These are phyloP conservation scores for Pichia sp. DNA, from an alignment of 1,139 yeast genomes.

Conservation along the genomic window DNA sequence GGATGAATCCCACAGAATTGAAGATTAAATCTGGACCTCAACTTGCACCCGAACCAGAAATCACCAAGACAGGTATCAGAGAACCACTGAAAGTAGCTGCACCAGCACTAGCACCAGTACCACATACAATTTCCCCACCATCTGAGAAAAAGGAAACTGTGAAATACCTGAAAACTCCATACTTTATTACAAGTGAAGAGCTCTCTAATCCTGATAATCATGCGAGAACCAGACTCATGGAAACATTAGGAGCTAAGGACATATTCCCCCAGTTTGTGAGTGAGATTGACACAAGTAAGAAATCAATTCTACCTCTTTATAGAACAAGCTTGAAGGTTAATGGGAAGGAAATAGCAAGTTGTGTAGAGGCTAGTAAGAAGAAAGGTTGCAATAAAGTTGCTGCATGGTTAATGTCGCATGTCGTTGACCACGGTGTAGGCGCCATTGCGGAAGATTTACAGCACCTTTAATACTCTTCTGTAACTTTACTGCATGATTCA, in stretches of 20 bases:
- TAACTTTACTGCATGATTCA: neutral
- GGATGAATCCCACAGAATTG: too few relatives aligned
- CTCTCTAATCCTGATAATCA: conserved; percentile 2
- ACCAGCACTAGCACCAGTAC: too few relatives aligned
- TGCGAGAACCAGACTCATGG: conserved; percentile 7
- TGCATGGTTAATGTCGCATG: conserved; percentile 34
- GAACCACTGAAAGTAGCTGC: too few relatives aligned
- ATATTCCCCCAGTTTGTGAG: conserved; percentile 35
- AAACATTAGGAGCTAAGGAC: conserved; percentile 33
- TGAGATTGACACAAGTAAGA: conserved; percentile 25
- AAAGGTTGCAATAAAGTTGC: conserved; percentile 44
- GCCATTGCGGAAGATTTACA: conserved; percentile 14
- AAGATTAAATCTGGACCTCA: too few relatives aligned
- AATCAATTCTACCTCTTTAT: conserved; percentile 24
- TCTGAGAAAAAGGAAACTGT: neutral
- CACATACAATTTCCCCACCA: neutral
- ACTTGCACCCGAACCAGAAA: neutral
- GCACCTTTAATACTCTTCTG: neutral
- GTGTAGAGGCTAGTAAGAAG: conserved; percentile 37
- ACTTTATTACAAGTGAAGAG: conserved; percentile 1
- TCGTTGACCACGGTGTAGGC: conserved; percentile 6
- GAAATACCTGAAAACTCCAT: conserved; percentile 1
- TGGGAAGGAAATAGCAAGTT: conserved; percentile 33
- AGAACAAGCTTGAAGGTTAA: conserved; percentile 35
- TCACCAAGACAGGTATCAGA: neutral